Conservation (phyloP, 208 protist species). For the Leishmania arabica region DNA sequence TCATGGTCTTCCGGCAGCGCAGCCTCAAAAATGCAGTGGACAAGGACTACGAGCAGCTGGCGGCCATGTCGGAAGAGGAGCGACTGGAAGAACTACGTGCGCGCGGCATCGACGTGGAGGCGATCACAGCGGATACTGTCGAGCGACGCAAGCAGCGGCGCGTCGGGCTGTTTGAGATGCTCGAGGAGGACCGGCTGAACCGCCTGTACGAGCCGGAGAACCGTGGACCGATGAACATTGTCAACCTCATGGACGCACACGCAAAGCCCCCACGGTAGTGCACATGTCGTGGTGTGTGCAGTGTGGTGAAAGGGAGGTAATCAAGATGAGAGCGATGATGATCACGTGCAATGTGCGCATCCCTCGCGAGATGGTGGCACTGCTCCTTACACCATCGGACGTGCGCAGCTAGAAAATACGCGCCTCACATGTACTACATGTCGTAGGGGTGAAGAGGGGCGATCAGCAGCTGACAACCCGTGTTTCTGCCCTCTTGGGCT, state of each 20-base stretch:
- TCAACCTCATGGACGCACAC: conserved; percentile 25
- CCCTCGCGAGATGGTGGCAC: background rate
- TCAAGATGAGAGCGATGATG: background rate
- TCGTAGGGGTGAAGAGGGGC: background rate
- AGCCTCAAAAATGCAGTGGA: conserved; percentile 42
- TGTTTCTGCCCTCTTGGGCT: background rate
- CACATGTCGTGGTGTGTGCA: background rate
- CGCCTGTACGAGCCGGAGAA: conserved; percentile 38
- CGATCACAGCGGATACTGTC: conserved; percentile 24
- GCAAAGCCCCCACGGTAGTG: conserved; percentile 24
- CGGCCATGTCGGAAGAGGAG: conserved; percentile 43
- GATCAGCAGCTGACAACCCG: background rate
- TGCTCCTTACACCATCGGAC: background rate
- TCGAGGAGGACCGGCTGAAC: conserved; percentile 49
- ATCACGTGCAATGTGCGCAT: background rate
- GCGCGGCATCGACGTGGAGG: conserved; percentile 46
- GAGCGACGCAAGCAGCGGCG: conserved; percentile 35
- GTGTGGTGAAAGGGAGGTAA: background rate
- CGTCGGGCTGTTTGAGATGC: conserved; percentile 55
- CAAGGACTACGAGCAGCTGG: conserved; percentile 33
- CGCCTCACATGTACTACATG: background rate
- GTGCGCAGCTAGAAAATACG: background rate
- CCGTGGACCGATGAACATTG: conserved; percentile 26
- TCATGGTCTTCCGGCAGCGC: conserved; percentile 63
- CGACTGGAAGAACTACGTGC: conserved; percentile 44